Conservation (phyloP, 257 asterid genomes). For the Marsdenia floribunda region DNA sequence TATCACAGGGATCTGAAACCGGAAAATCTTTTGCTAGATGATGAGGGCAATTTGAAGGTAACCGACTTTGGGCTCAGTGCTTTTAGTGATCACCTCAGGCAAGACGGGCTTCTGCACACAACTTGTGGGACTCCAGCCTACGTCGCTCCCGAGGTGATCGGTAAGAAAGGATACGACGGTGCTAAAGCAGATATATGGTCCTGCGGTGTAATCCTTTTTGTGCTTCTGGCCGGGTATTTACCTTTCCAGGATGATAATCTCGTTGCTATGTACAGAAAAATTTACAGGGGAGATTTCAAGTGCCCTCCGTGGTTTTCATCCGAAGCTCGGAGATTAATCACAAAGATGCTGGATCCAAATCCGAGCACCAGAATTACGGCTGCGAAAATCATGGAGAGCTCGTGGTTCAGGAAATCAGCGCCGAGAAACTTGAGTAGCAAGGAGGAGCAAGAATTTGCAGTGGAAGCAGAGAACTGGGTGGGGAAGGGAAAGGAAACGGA, state of each 20-base stretch:
- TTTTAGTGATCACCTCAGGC: conserved; percentile 35
- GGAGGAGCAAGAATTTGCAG: conserved; percentile 27
- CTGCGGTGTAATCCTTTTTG: conserved; percentile 46
- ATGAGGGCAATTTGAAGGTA: conserved; percentile 42
- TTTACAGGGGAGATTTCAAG: conserved; percentile 49
- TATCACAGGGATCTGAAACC: conserved; percentile 52
- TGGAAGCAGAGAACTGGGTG: conserved; percentile 15
- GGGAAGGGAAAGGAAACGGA: conserved; percentile 26
- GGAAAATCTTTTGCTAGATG: conserved; percentile 42
- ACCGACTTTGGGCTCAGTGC: conserved; percentile 56
- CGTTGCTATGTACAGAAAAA: conserved; percentile 39
- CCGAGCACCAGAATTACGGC: conserved; percentile 36
- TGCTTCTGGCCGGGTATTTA: conserved; percentile 42
- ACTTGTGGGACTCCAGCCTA: conserved; percentile 55
- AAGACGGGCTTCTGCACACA: conserved; percentile 46
- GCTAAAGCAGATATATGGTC: conserved; percentile 60
- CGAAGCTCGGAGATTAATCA: conserved; percentile 37
- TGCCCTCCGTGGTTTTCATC: conserved; percentile 59
- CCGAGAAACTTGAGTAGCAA: conserved; percentile 14
- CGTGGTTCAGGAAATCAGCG: conserved; percentile 48
- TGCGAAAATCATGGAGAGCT: conserved; percentile 35
- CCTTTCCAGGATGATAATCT: conserved; percentile 51
- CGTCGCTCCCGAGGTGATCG: conserved; percentile 54
- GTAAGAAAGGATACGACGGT: conserved; percentile 51
- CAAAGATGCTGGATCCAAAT: conserved; percentile 51